A percentile compares a stretch with the other conserved stretches of the same genome.
Evolutionary conservation across 345 rosid species (phyloP).

Genomic region (Luvunga scandens): DNA sequence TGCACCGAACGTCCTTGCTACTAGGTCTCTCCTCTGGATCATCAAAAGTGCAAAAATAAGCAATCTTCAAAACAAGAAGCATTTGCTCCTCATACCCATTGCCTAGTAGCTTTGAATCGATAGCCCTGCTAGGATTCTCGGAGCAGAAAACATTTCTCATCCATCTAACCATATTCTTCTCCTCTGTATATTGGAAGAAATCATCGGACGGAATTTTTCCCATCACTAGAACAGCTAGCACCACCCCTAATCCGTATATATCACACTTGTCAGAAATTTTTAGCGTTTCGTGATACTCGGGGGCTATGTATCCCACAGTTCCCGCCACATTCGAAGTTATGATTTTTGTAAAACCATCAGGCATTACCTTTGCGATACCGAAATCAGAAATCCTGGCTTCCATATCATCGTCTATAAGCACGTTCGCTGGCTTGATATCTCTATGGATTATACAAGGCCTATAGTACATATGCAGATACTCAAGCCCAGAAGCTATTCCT

Average conservation of each 20-base stretch:
- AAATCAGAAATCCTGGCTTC: background rate
- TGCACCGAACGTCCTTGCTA: slow-evolving; percentile 71
- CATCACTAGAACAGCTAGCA: background rate
- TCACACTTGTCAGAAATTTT: background rate
- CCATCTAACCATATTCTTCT: slow-evolving; percentile 19
- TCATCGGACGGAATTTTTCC: slow-evolving; percentile 21
- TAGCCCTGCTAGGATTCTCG: slow-evolving; percentile 59
- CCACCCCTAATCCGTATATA: background rate
- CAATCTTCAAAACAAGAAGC: slow-evolving; percentile 73
- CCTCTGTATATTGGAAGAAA: background rate
- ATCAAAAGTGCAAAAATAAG: slow-evolving; percentile 77
- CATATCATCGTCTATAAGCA: background rate
- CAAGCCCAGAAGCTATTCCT: background rate
- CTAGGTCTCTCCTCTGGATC: slow-evolving; percentile 85
- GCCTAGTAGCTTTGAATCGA: slow-evolving; percentile 57
- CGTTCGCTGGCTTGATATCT: background rate
- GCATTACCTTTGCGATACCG: background rate
- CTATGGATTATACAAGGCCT: background rate
- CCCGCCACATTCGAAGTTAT: background rate
- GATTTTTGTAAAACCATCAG: background rate
- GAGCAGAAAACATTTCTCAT: slow-evolving; percentile 68
- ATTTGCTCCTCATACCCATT: slow-evolving; percentile 76
- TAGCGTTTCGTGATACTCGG: background rate
- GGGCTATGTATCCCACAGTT: background rate
- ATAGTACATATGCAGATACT: background rate